These are phyloP conservation scores for Didymella glomerata DNA, from an alignment of 2,329 filamentous ascomycete species.

Conservation along the genomic window DNA sequence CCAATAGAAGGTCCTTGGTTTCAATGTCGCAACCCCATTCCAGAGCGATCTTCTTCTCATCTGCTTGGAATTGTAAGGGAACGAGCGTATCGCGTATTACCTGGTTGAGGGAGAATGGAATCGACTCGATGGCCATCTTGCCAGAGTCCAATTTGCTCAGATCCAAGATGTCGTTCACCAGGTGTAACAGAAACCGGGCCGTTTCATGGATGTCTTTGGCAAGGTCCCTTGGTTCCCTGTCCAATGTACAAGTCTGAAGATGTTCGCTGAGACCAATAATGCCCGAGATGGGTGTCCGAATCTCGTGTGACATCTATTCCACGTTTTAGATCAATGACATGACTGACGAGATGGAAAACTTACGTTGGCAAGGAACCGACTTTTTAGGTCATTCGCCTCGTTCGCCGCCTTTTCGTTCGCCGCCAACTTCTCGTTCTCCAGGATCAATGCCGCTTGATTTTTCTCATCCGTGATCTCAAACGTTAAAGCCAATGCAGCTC, in stretches of 20 bases:
- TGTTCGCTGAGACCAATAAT: background rate
- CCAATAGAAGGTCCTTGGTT: slow-evolving; percentile 55
- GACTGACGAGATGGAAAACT: too few relatives aligned
- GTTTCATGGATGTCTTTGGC: background rate
- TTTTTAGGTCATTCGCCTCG: too few relatives aligned
- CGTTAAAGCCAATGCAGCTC: too few relatives aligned
- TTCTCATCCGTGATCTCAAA: too few relatives aligned
- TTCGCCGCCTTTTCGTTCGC: too few relatives aligned
- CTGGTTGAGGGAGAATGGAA: slow-evolving; percentile 58
- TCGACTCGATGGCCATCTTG: slow-evolving; percentile 60
- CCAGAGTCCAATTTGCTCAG: slow-evolving; percentile 57
- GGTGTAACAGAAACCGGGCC: slow-evolving; percentile 6
- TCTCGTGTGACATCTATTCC: background rate
- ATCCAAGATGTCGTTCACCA: slow-evolving; percentile 58
- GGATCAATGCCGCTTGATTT: too few relatives aligned
- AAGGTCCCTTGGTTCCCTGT: background rate
- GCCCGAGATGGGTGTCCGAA: background rate
- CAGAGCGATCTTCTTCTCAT: slow-evolving; percentile 59
- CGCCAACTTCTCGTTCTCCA: too few relatives aligned
- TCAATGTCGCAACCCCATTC: slow-evolving; percentile 65
- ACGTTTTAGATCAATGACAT: background rate
- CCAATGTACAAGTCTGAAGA: background rate
- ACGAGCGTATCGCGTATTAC: slow-evolving; percentile 65
- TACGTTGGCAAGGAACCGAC: too few relatives aligned
- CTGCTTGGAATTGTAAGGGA: slow-evolving; percentile 16